Percentiles rank a stretch among this genome's conserved stretches.
Conservation (phyloP, 345 rosid species). For the Erysimum cheiranthoides region DNA sequence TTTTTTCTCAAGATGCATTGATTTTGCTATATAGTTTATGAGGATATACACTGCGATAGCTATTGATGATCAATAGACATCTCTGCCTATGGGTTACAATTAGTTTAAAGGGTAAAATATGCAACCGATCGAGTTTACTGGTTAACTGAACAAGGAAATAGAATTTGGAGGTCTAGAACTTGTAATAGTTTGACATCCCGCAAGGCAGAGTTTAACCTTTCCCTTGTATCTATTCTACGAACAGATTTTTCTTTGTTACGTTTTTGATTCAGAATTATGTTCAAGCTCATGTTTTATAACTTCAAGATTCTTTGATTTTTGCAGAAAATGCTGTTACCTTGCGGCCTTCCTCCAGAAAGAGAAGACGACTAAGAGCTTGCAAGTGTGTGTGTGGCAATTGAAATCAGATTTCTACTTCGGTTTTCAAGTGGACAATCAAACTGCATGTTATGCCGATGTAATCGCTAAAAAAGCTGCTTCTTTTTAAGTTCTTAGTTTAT, state of each 20-base stretch:
- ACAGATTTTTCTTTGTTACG: no score
- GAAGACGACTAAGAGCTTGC: slow-evolving; percentile 68
- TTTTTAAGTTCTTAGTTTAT: not conserved
- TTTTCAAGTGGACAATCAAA: no score
- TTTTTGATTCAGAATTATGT: not conserved
- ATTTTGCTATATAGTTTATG: slow-evolving; percentile 12
- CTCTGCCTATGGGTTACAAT: not conserved
- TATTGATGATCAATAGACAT: not conserved
- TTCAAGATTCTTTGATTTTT: slow-evolving; percentile 3
- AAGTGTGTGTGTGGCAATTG: not conserved
- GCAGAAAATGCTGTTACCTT: slow-evolving; percentile 98
- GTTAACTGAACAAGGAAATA: not conserved
- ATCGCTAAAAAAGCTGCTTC: not conserved
- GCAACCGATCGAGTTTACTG: not conserved
- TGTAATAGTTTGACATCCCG: not conserved
- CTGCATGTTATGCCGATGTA: not conserved
- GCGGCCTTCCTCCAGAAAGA: slow-evolving; percentile 96
- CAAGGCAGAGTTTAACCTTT: not conserved
- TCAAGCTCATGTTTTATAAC: slow-evolving; percentile 11
- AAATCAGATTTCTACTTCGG: slow-evolving; percentile 17
- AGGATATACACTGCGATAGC: not conserved
- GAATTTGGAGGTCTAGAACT: not conserved
- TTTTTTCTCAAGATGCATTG: not conserved
- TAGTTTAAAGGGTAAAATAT: not conserved
- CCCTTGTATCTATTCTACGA: not conserved